Percentiles rank a stretch among this genome's conserved stretches.
phyloP scores from a whole-genome alignment of 2,329 filamentous ascomycete genomes.

The Paraphoma sp. region DNA sequence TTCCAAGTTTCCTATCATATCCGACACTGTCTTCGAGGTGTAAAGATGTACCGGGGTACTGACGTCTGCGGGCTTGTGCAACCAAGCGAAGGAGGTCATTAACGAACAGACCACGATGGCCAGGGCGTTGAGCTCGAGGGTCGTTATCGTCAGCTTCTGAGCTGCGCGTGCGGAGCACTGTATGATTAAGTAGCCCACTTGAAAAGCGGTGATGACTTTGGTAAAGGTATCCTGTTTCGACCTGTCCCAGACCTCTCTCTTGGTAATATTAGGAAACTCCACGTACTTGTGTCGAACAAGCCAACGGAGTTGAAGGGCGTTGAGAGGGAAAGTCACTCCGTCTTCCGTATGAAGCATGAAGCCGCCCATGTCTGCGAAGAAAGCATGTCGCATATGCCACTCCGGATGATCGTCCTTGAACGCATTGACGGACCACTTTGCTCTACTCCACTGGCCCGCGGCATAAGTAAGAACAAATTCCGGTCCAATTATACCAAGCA shows the following conservation, averaged over 20 bases:
- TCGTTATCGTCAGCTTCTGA: slow-evolving; percentile 14
- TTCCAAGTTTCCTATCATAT: slow-evolving; percentile 7
- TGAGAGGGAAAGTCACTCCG: slow-evolving; percentile 7
- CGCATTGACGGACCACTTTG: slow-evolving; percentile 11
- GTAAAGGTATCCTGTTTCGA: slow-evolving; percentile 23
- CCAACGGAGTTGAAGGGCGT: slow-evolving; percentile 11
- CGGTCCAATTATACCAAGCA: slow-evolving; percentile 10
- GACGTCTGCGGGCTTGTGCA: slow-evolving; percentile 22
- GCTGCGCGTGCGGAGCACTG: slow-evolving; percentile 18
- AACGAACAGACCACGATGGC: slow-evolving; percentile 22
- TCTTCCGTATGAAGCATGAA: slow-evolving; percentile 13
- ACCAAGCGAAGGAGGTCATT: slow-evolving; percentile 17
- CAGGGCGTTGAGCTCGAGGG: slow-evolving; percentile 23
- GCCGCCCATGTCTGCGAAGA: slow-evolving; percentile 23
- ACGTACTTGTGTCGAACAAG: slow-evolving; percentile 7
- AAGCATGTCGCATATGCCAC: slow-evolving; percentile 19
- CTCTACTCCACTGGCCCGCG: slow-evolving; percentile 16
- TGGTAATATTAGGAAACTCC: slow-evolving; percentile 6
- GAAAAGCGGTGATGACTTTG: slow-evolving; percentile 22
- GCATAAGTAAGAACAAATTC: slow-evolving; percentile 16
- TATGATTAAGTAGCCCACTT: slow-evolving; percentile 22
- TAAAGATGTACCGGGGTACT: slow-evolving; percentile 13
- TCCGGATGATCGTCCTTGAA: slow-evolving; percentile 11
- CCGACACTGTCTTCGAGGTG: slow-evolving; percentile 3
- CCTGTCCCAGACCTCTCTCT: slow-evolving; percentile 16